Base-by-base conservation (phyloP, 352 stramenopile genomes). In the Pythium aquatile region DNA sequence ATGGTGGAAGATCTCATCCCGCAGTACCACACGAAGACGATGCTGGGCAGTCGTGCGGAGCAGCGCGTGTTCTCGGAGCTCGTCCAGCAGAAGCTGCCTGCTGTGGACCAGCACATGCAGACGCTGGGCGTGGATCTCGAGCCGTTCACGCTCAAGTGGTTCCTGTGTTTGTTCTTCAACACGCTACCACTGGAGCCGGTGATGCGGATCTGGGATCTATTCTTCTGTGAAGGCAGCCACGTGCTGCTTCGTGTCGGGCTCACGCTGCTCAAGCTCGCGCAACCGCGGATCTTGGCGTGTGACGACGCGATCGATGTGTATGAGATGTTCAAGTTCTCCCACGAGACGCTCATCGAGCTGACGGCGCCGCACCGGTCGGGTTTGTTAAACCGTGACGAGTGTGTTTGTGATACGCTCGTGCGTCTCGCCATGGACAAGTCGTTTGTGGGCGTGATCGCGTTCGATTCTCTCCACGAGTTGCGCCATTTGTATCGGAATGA, bases 91-190 rank as follows among this genome's bases (percentile, higher is more conserved):
- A 94, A 96, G 67, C 76, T 98, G 17, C 90, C 90, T 10, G 57
- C 76, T 17, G 51, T 97, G 44, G 74, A 79, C 32, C 73, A 70
- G 32, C 88, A 96, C 62, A 73, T 97, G 46, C 75, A 91, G 24
- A 35, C 40, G 3, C 73, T 96, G 4, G 75, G 87, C 42, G 85
- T 96, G 6, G 85, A 96, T 57, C 79, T 97, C 58, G 84, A 94
- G 55, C 87, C 88, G 24, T 90, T 97, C 46, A 97, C 91, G 40
- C 84, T 96, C 59, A 96, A 97, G 67, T 98, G 91, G 91, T 98
- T 97, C 47, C 66, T 98, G 0, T 98, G 91, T 69, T 65, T 96
- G 3, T 98, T 97, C 72, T 72, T 98, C n/a, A 97, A 97, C 66
- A 95, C 89, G 28, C 68, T 98, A 17, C 87, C 87, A 16, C 87